Evolutionary conservation across 805 yeast genomes (phyloP).

Genomic region (Kodamaea leandrae): DNA sequence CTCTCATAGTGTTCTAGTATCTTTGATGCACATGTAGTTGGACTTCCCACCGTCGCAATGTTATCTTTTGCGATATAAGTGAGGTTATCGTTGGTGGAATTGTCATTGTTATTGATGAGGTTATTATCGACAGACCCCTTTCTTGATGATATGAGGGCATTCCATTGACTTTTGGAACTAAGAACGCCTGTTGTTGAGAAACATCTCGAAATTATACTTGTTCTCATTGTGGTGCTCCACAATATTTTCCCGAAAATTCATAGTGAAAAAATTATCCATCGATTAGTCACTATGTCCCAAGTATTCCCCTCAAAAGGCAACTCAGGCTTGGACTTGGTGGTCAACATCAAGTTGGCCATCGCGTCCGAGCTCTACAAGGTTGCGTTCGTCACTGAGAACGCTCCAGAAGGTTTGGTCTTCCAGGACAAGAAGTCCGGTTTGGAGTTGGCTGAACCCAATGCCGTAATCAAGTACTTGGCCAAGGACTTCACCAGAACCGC

Average conservation of each 20-base stretch:
- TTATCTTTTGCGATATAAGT: slow-evolving; percentile 63
- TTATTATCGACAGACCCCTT: background rate
- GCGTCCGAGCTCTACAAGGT: slow-evolving; percentile 18
- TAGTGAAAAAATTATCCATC: background rate
- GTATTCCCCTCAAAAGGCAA: slow-evolving; percentile 13
- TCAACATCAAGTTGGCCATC: slow-evolving; percentile 25
- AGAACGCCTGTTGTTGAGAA: no score
- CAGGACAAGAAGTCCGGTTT: slow-evolving; percentile 33
- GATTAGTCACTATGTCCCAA: slow-evolving; percentile 10
- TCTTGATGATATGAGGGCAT: slow-evolving; percentile 3
- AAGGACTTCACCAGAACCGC: slow-evolving; percentile 41
- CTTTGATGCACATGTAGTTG: slow-evolving; percentile 79
- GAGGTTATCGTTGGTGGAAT: no score
- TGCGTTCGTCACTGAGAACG: slow-evolving; percentile 6
- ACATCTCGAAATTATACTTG: no score
- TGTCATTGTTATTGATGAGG: slow-evolving; percentile 27
- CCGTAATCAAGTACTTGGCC: slow-evolving; percentile 64
- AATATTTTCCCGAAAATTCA: slow-evolving; percentile 1
- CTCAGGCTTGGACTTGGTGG: slow-evolving; percentile 18
- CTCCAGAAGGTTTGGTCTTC: slow-evolving; percentile 16
- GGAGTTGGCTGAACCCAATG: slow-evolving; percentile 61
- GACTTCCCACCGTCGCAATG: slow-evolving; percentile 56
- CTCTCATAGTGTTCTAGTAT: slow-evolving; percentile 59
- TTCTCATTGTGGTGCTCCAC: background rate
- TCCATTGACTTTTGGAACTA: background rate